Conservation (phyloP, 176 grass and related monocot genomes). For the Musa itinerans region DNA sequence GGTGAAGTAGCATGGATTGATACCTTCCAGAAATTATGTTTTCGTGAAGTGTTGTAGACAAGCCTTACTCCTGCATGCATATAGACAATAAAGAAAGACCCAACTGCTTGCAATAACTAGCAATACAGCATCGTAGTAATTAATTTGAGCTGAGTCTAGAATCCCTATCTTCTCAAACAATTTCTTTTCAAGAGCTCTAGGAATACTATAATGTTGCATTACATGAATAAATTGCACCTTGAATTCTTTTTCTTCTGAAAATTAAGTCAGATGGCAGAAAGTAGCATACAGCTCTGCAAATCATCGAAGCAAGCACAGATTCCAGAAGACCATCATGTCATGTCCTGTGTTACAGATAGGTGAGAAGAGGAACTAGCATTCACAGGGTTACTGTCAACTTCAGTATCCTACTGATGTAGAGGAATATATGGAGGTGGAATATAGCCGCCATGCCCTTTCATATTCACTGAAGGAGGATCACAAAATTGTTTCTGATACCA, state of each 20-base stretch:
- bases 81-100: background rate
- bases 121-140: background rate
- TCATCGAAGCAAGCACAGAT: conserved; percentile 97
- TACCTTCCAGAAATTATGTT: background rate
- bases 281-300: conserved; percentile 81
- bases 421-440: conserved; percentile 78
- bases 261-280: conserved; percentile 44
- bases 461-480: conserved; percentile 21
- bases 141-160: background rate
- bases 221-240: conserved; percentile 52
- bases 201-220: conserved; percentile 6
- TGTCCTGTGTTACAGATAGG: conserved; percentile 32
- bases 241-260: conserved; percentile 35
- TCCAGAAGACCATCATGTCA: conserved; percentile 83
- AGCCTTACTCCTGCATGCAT: background rate
- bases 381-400: conserved; percentile 25
- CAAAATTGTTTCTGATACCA: background rate
- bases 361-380: conserved; percentile 23
- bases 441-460: conserved; percentile 57
- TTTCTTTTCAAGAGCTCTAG: background rate
- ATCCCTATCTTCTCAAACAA: background rate
- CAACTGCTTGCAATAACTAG: background rate
- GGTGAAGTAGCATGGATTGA: background rate
- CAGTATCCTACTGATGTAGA: conserved; percentile 40
- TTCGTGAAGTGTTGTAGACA: background rate